Conservation (phyloP, 164 flowering plant species). For the Piper betle region DNA sequence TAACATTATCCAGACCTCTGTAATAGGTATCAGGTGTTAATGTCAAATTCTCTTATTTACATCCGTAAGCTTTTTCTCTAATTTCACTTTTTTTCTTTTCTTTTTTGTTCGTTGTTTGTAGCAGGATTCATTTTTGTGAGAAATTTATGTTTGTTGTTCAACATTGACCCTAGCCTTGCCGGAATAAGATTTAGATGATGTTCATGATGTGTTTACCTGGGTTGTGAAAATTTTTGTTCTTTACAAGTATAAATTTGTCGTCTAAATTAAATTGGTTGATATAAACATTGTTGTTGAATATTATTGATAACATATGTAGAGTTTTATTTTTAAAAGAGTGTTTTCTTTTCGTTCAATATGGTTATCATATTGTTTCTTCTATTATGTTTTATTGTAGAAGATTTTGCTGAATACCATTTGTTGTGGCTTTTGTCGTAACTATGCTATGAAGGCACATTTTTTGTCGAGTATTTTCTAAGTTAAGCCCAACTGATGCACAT, state of each 20-base stretch:
- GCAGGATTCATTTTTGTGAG: too few relatives aligned
- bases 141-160: background rate
- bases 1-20: conserved; percentile 42
- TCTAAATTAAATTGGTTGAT: too few relatives aligned
- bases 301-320: too few relatives aligned
- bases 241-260: too few relatives aligned
- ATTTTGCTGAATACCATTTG: conserved; percentile 61
- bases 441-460: conserved; percentile 44
- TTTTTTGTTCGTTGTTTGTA: too few relatives aligned
- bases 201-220: too few relatives aligned
- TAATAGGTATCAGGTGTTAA: conserved; percentile 26
- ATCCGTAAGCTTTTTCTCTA: background rate
- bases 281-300: too few relatives aligned
- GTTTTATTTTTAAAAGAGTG: too few relatives aligned
- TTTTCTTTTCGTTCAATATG: background rate
- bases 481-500: conserved; percentile 9
- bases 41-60: background rate
- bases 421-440: conserved; percentile 46
- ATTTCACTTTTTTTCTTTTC: too few relatives aligned
- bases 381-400: conserved; percentile 27
- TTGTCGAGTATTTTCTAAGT: conserved; percentile 21
- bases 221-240: too few relatives aligned
- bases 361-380: background rate
- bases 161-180: too few relatives aligned
- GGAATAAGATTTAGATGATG: too few relatives aligned